Conservation (phyloP, 768 basidiomycete genomes). For the Boletus fagicola region DNA sequence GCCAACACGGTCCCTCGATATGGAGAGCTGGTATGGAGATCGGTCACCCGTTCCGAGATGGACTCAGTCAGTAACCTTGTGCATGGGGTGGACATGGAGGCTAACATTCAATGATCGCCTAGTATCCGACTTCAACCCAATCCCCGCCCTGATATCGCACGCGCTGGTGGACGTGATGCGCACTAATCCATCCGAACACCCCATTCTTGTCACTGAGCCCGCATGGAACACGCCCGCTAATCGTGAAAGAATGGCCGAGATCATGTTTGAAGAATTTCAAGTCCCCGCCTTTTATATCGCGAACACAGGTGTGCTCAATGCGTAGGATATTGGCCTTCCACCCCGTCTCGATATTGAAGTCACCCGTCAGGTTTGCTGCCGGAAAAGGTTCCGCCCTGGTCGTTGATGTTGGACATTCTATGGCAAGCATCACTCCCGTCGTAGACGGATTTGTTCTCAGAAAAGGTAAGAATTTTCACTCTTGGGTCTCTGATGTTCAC, state of each 20-base stretch:
- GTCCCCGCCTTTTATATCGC: slow-evolving; percentile 97
- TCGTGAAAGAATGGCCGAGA: slow-evolving; percentile 92
- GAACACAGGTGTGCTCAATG: slow-evolving; percentile 89
- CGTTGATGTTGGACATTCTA: slow-evolving; percentile 87
- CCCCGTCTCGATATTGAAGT: slow-evolving; percentile 10
- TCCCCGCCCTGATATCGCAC: slow-evolving; percentile 69
- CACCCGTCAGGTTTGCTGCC: slow-evolving; percentile 74
- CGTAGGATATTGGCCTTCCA: slow-evolving; percentile 50
- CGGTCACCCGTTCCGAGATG: slow-evolving; percentile 77
- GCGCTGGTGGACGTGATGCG: slow-evolving; percentile 76
- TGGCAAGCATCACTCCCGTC: slow-evolving; percentile 90
- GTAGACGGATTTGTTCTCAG: slow-evolving; percentile 97
- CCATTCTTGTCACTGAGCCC: slow-evolving; percentile 89
- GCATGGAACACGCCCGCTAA: slow-evolving; percentile 96
- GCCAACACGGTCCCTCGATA: slow-evolving; percentile 83
- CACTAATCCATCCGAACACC: slow-evolving; percentile 79
- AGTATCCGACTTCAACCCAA: slow-evolving; percentile 78
- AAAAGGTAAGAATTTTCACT: slow-evolving; percentile 58
- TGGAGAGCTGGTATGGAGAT: slow-evolving; percentile 93
- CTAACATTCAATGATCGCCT: slow-evolving; percentile 3
- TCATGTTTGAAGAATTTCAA: slow-evolving; percentile 95
- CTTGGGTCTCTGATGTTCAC: not conserved
- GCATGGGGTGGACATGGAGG: not conserved
- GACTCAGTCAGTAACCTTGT: slow-evolving; percentile 60
- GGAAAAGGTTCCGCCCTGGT: slow-evolving; percentile 97